These are phyloP conservation scores for Alternaria brassicae DNA, from an alignment of 2,329 filamentous ascomycete species.

Conservation along the genomic window DNA sequence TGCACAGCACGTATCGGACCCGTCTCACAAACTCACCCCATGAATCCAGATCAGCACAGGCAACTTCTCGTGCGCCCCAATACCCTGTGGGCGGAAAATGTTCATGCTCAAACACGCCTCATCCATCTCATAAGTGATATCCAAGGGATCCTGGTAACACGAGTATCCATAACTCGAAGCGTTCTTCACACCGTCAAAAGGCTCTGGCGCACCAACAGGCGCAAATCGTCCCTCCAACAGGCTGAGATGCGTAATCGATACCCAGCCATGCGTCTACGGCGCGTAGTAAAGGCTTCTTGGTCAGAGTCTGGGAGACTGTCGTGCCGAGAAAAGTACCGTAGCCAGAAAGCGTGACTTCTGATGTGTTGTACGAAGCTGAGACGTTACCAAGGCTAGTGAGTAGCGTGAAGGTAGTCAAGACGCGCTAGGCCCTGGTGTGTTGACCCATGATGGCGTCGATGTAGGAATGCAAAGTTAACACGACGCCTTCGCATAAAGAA, in stretches of 20 bases:
- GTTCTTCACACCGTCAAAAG: constrained; percentile 49
- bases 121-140: constrained; percentile 20
- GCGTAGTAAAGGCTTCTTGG: constrained; percentile 42
- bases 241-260: constrained; percentile 54
- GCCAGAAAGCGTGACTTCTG: constrained; percentile 38
- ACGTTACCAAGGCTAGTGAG: background rate
- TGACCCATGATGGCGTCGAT: constrained; percentile 10
- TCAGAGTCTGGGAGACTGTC: constrained; percentile 46
- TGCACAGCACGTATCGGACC: background rate
- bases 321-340: constrained; percentile 52
- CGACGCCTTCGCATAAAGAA: background rate
- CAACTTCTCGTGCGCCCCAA: constrained; percentile 24
- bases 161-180: constrained; percentile 51
- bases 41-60: constrained; percentile 43
- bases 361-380: background rate
- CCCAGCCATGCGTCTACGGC: constrained; percentile 57
- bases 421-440: background rate
- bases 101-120: constrained; percentile 41
- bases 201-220: constrained; percentile 45
- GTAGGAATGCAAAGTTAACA: background rate
- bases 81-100: constrained; percentile 32
- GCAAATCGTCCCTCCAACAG: constrained; percentile 50
- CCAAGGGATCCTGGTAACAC: constrained; percentile 55
- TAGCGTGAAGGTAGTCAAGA: constrained; percentile 4
- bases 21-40: constrained; percentile 23